phyloP scores from a whole-genome alignment of 441 rosid species.

The Isatis lusitanica region DNA sequence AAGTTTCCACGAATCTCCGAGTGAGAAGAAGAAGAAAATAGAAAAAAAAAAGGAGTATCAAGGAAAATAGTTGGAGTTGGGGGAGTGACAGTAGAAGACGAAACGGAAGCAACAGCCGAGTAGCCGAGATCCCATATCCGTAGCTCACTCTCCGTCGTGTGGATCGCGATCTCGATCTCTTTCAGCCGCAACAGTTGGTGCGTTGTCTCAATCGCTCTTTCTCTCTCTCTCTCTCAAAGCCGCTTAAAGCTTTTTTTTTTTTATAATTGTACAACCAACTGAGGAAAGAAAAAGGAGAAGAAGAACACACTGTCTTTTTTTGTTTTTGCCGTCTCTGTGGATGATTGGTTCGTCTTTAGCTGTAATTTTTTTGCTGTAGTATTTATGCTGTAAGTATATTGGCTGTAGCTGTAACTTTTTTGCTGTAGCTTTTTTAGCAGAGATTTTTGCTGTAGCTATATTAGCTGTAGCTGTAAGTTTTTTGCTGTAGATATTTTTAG shows the following conservation, averaged over 20 bases:
- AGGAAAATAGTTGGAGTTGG: constrained; percentile 15
- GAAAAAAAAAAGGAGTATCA: neutral
- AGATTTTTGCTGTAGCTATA: too few relatives aligned
- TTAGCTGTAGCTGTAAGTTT: too few relatives aligned
- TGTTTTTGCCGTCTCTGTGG: neutral
- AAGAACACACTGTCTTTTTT: constrained; percentile 6
- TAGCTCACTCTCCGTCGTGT: constrained; percentile 23
- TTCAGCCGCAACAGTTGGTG: constrained; percentile 59
- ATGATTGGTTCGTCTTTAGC: too few relatives aligned
- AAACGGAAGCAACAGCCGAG: constrained; percentile 10
- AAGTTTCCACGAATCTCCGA: neutral
- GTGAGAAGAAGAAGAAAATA: constrained; percentile 4
- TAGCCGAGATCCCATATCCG: constrained; percentile 32
- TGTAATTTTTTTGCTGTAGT: too few relatives aligned
- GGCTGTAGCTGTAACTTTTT: too few relatives aligned
- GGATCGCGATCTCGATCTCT: constrained; percentile 30
- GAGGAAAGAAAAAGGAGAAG: constrained; percentile 13
- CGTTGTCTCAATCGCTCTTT: constrained; percentile 42
- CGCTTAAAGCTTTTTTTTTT: neutral
- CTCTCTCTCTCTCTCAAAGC: constrained; percentile 4
- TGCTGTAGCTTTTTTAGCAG: too few relatives aligned
- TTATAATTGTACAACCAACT: constrained; percentile 22
- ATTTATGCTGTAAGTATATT: too few relatives aligned
- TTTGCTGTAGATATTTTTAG: too few relatives aligned
- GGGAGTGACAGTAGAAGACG: constrained; percentile 32